A percentile compares a stretch with the other conserved stretches of the same genome.
These are phyloP conservation scores for Mixia osmundae DNA, from an alignment of 1,284 basidiomycete species.

Conservation along the genomic window DNA sequence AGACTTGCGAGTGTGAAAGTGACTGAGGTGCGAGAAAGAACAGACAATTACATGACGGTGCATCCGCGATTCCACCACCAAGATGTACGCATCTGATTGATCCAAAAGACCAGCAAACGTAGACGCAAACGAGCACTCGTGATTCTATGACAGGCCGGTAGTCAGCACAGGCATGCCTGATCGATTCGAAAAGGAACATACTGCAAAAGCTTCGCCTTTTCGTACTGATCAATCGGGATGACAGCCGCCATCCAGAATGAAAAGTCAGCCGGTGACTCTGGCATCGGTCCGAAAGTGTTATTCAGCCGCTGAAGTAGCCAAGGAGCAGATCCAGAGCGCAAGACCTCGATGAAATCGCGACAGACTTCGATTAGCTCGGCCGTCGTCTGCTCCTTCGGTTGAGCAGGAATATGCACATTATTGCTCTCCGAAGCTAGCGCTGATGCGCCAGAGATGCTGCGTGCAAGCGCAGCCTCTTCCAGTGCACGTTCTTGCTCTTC, in stretches of 20 bases:
- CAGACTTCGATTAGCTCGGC: constrained; percentile 56
- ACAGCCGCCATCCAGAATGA: constrained; percentile 75
- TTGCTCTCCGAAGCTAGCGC: background rate
- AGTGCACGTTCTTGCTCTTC: constrained; percentile 28
- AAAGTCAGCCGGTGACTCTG: constrained; percentile 33
- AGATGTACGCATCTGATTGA: constrained; percentile 46
- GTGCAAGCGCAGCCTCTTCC: constrained; percentile 17
- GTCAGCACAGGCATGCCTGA: background rate
- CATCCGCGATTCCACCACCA: constrained; percentile 33
- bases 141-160: constrained; percentile 24
- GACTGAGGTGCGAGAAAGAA: too few species aligned
- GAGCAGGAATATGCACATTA: constrained; percentile 10
- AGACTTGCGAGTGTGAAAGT: too few species aligned
- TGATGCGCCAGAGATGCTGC: too few species aligned
- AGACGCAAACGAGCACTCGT: constrained; percentile 52
- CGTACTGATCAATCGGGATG: constrained; percentile 81
- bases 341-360: constrained; percentile 48
- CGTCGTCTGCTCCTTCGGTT: constrained; percentile 20
- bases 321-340: constrained; percentile 59
- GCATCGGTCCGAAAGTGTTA: constrained; percentile 47
- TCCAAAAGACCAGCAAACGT: constrained; percentile 73
- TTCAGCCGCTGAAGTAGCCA: constrained; percentile 73
- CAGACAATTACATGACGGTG: background rate
- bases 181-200: background rate
- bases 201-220: constrained; percentile 74